Conservation (phyloP, 495 filamentous ascomycete species). For the Penicillium canescens region DNA sequence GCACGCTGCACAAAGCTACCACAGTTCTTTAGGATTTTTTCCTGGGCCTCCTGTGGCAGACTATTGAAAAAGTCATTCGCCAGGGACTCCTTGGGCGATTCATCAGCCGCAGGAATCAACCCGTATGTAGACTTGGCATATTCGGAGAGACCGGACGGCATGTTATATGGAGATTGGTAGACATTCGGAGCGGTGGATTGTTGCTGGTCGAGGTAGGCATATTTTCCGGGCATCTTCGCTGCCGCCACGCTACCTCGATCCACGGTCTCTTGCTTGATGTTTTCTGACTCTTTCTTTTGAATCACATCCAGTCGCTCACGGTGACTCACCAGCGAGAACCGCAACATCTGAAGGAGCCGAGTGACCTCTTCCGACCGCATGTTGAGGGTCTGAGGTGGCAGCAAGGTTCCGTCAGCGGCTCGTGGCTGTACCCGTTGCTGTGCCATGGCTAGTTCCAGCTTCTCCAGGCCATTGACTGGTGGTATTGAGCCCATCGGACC, state of each 20-base stretch:
- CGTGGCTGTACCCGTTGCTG: conserved; percentile 49
- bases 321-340: conserved; percentile 48
- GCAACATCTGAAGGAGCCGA: conserved; percentile 47
- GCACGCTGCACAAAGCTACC: conserved; percentile 49
- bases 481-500: conserved; percentile 50
- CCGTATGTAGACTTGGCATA: conserved; percentile 45
- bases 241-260: conserved; percentile 33
- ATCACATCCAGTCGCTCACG: conserved; percentile 48
- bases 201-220: conserved; percentile 47
- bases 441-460: conserved; percentile 50
- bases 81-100: conserved; percentile 42
- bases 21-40: conserved; percentile 49
- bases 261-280: conserved; percentile 36
- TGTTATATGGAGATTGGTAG: conserved; percentile 51
- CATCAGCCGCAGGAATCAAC: conserved; percentile 36
- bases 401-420: conserved; percentile 42
- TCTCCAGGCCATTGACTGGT: conserved; percentile 45
- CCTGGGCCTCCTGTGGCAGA: conserved; percentile 40
- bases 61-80: conserved; percentile 48
- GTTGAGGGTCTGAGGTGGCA: conserved; percentile 46
- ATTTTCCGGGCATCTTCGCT: conserved; percentile 42
- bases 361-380: conserved; percentile 51
- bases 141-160: conserved; percentile 47
- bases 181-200: conserved; percentile 42
- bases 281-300: conserved; percentile 46